These are phyloP conservation scores for Aspergillus carbonarius DNA, from an alignment of 2,329 filamentous ascomycete species.

Conservation along the genomic window DNA sequence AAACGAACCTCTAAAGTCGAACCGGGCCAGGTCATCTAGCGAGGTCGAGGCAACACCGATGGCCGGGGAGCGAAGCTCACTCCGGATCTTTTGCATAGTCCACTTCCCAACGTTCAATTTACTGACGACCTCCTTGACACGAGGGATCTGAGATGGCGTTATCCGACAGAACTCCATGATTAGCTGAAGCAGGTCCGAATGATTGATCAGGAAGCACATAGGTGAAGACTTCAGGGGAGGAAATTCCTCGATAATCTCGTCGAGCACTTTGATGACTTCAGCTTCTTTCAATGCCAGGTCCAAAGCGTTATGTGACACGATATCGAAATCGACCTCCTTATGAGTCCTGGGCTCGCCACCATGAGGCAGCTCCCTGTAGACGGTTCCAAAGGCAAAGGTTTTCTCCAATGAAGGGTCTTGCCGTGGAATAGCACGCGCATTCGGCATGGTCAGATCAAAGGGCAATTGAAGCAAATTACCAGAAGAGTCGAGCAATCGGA, in stretches of 20 bases:
- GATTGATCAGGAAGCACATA: conserved; percentile 89
- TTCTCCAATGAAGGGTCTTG: conserved; percentile 64
- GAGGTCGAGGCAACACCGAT: conserved; percentile 85
- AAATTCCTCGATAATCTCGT: conserved; percentile 82
- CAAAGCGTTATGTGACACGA: conserved; percentile 77
- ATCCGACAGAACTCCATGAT: conserved; percentile 92
- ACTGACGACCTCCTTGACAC: conserved; percentile 79
- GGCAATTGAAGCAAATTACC: conserved; percentile 93
- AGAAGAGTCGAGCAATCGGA: conserved; percentile 76
- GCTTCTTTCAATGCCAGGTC: conserved; percentile 89
- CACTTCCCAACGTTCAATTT: conserved; percentile 79
- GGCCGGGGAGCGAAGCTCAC: conserved; percentile 75
- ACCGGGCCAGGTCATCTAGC: conserved; percentile 82
- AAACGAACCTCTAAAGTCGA: conserved; percentile 76
- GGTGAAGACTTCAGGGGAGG: conserved; percentile 68
- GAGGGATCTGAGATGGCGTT: conserved; percentile 63
- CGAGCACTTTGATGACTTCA: conserved; percentile 88
- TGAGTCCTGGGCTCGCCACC: conserved; percentile 80
- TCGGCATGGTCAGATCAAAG: conserved; percentile 85
- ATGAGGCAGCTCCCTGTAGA: conserved; percentile 76
- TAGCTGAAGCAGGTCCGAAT: conserved; percentile 78
- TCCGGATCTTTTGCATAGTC: conserved; percentile 79
- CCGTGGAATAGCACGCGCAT: conserved; percentile 79
- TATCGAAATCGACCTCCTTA: conserved; percentile 93
- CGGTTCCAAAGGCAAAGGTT: conserved; percentile 81